Base-by-base conservation (phyloP, 257 asterid species). In the Pogostemon cablin region DNA sequence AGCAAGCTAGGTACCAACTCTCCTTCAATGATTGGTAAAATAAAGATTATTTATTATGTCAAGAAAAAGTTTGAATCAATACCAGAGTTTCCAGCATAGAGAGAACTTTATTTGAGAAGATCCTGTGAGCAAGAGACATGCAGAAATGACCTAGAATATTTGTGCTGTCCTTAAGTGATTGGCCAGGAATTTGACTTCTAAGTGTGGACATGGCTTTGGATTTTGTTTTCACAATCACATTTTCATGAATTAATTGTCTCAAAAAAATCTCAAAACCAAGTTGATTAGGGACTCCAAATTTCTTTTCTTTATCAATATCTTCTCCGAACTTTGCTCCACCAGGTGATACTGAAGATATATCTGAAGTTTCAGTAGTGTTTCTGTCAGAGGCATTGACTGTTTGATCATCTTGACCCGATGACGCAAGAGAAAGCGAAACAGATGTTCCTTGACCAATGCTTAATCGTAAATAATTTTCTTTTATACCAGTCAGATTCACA, bases 121-220 rank as follows among this genome's bases (percentile, higher is more conserved):
- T 95, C 77, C 98, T 85, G 80, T 95, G 99, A 73, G 97, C 91
- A 67, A 95, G 87, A 76, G 98, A 89, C 86, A 83, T 78, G 84
- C 95, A 86, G 75, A 91, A 95, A 83, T 95, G 97, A 68, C 87
- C 90, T 42, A 95, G 95, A 77, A 88, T 86, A 81, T 80, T 89
- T n/a, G 86, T 66, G 60, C 60, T 81, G 58, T 87, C 96, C 85
- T 87, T 89, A 41, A 44, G 70, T 56, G 90, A 83, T 79, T 74
- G 95, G 71, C 81, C 79, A 77, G 90, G 78, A 73, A 55, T 53
- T 78, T 80, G 92, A 81, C 74, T 81, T 78, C 73, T 85, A 61
- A 72, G 74, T 43, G 85, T 77, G 64, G 85, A 72, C 65, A 76
- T 68, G 50, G 84, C 72, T 82, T 85, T 82, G 56, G 78, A 76